Conservation (phyloP, 192 early-diverging fungal genomes). For the Chytriomyces confervae region DNA sequence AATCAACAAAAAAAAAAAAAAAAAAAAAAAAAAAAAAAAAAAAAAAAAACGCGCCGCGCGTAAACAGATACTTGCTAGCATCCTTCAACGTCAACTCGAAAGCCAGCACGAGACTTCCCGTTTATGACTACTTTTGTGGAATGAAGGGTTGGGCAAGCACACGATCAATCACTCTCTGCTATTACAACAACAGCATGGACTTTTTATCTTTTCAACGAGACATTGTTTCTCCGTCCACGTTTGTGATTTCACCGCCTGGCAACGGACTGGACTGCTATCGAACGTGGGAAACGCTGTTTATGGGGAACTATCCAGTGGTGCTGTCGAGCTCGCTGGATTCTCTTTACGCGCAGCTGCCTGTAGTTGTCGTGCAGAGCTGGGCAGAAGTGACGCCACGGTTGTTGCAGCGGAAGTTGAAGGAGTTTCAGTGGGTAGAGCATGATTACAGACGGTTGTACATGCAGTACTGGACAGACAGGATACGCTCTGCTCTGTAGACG, state of each 20-base stretch:
- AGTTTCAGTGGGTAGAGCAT: neutral
- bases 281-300: conserved; percentile 16
- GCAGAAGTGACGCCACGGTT: neutral
- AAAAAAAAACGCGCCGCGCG: neutral
- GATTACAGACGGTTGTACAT: neutral
- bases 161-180: neutral
- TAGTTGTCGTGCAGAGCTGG: conserved; percentile 3
- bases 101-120: neutral
- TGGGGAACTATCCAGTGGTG: conserved; percentile 3
- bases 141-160: neutral
- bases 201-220: neutral
- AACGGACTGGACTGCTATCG: conserved; percentile 27
- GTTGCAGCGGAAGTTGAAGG: neutral
- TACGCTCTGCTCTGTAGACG: neutral
- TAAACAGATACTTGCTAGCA: neutral
- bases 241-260: conserved; percentile 24
- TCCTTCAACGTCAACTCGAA: conserved; percentile 5
- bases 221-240: neutral
- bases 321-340: neutral
- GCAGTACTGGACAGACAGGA: neutral
- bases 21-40: no score
- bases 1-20: no score
- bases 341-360: neutral
- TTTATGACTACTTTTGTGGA: conserved; percentile 7
- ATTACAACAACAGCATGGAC: neutral